These are phyloP conservation scores for Wickerhamomyces queroliae DNA, from an alignment of 805 yeast species.

Conservation along the genomic window DNA sequence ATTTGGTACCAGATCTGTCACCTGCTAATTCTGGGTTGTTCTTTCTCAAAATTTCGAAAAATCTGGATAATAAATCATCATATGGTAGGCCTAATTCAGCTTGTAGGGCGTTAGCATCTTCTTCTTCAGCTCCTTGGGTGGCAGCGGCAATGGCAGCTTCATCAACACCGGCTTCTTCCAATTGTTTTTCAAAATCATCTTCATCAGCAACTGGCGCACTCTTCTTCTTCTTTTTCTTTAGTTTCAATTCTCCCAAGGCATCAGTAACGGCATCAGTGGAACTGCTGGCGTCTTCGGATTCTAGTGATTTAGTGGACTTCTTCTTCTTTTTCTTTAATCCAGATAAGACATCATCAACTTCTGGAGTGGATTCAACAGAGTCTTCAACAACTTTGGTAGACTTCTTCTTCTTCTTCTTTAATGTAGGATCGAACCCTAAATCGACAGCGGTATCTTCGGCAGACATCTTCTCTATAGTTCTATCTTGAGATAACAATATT, in stretches of 20 bases:
- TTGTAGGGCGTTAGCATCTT: slow-evolving; percentile 26
- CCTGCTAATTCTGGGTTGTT: slow-evolving; percentile 99
- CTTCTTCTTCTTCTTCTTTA: no score
- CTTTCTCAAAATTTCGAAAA: slow-evolving; percentile 78
- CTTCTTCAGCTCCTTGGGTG: slow-evolving; percentile 21
- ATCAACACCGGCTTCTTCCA: slow-evolving; percentile 82
- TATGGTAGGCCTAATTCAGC: slow-evolving; percentile 63
- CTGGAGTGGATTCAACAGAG: no score
- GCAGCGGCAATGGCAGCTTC: slow-evolving; percentile 11
- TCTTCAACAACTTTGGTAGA: slow-evolving; percentile 7
- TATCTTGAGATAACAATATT: no score
- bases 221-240: slow-evolving; percentile 84
- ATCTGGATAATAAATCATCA: slow-evolving; percentile 72
- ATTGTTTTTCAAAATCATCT: slow-evolving; percentile 81
- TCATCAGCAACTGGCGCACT: slow-evolving; percentile 47
- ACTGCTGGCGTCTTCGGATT: slow-evolving; percentile 31
- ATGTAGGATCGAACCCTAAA: slow-evolving; percentile 68
- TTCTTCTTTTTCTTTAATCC: slow-evolving; percentile 81
- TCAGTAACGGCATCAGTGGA: slow-evolving; percentile 45
- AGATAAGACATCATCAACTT: no score
- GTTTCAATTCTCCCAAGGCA: slow-evolving; percentile 62
- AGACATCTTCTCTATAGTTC: slow-evolving; percentile 10
- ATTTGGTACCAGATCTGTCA: slow-evolving; percentile 85
- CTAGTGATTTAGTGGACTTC: slow-evolving; percentile 40
- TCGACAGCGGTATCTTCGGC: slow-evolving; percentile 23